Conservation (phyloP, 2,329 filamentous ascomycete species). For the Epichloe hybrida region DNA sequence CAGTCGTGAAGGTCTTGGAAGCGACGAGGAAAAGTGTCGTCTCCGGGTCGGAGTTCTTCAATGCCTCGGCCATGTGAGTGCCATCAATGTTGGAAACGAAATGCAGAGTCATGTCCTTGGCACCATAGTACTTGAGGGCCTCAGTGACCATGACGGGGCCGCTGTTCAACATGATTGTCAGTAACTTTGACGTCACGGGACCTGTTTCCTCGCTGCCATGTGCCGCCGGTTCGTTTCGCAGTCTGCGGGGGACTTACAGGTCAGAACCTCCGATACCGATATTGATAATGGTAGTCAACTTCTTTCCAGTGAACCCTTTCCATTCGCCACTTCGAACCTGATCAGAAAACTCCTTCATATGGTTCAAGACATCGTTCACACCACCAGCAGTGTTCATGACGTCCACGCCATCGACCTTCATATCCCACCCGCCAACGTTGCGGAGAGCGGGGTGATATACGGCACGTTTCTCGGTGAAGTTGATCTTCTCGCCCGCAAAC, state of each 20-base stretch:
- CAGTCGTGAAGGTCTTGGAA: conserved; percentile 98
- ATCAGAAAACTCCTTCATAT: conserved; percentile 98
- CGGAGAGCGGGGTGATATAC: conserved; percentile 92
- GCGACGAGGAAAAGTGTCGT: conserved; percentile 98
- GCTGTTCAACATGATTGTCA: conserved; percentile 27
- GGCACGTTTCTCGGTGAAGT: conserved; percentile 94
- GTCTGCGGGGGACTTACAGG: conserved; percentile 53
- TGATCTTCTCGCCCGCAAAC: conserved; percentile 97
- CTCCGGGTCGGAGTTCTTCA: conserved; percentile 80
- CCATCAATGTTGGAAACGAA: conserved; percentile 99
- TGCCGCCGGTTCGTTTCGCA: neutral
- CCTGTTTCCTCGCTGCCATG: neutral
- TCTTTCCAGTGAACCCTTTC: conserved; percentile 96
- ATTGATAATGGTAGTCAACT: conserved; percentile 92
- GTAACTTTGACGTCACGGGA: neutral
- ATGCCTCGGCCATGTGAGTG: conserved; percentile 90
- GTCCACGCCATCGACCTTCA: conserved; percentile 79
- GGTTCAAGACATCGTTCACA: conserved; percentile 79
- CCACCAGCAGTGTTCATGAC: conserved; percentile 83
- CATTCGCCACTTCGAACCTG: conserved; percentile 88
- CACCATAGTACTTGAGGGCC: conserved; percentile 87
- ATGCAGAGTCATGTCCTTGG: conserved; percentile 76
- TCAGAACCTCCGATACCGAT: conserved; percentile 97
- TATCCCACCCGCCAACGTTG: conserved; percentile 71
- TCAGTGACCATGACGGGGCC: conserved; percentile 99